Evolutionary conservation across 2,329 filamentous ascomycete species (phyloP), one percentile per base, ranked within the genome.

Genomic region (Trichoderma asperellum): DNA sequence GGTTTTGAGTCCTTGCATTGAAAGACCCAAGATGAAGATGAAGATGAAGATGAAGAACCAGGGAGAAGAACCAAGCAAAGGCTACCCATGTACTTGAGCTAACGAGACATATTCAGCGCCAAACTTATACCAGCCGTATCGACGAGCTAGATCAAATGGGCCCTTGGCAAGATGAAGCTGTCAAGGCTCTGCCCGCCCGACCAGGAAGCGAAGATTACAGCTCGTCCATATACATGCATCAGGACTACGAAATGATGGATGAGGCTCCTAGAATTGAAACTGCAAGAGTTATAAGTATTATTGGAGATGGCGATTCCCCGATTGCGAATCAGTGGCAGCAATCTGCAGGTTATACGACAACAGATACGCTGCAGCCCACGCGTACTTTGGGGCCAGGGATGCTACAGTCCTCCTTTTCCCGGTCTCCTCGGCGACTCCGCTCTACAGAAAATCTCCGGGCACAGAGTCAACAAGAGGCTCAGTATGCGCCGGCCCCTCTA

Each of bases 71-170:
- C 4, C 10, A 4, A 7, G 24, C 14, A 16, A 32, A 29, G 4
- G 27, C 16, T 21, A 21, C 16, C 12, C 21, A 10, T 24, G 21
- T 49, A 12, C 10, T 18, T 37, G 24, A 27, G 37, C 68, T 74
- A 59, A 74, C 47, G 53, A 18, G 18, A 2, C 10, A 49, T 32
- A 29, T 24, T 16, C 47, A 96, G 93, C 90, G 93, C 76, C 89
- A 91, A 73, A 97, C 95, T 1, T 99, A 99, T 79, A 93, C 91
- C 63, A 93, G 91, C 69, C 91, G 96, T 68, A 97, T 98, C 73
- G 90, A 91, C 59, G 96, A 99, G 78, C 84, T 99, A 52, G 88
- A 92, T 74, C 89, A 91, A 72, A 88, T 96, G 75, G 83, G 89
- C 73, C 84, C 89, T 79, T 78, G 85, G 79, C 76, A 85, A 73